Evolutionary conservation across 139 green algal genomes (phyloP), one percentile per base, ranked within the genome.

Genomic region (Picochlorum costavermella): DNA sequence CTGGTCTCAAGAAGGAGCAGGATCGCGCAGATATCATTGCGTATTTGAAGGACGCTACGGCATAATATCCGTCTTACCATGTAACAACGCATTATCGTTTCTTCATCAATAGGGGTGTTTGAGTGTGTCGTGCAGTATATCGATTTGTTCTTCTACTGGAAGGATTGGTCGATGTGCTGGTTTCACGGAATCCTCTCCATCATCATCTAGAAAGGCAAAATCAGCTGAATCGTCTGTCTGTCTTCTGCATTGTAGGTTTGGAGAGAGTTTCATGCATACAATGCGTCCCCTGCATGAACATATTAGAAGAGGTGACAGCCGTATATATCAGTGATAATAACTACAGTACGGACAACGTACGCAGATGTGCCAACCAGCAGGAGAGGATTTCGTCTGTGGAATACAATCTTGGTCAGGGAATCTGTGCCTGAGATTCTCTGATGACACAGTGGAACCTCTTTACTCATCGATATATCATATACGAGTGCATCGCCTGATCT

Each of bases 1-100:
- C 93, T 28, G 94, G 94, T 10, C 75, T 99, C 31, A 99, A 99
- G 82, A 98, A 98, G 83, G 86, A 86, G 0, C 80, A 96, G 67
- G 78, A 96, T 48, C 83, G 86, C 12, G 75, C 81, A 6, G 82
- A 90, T 71, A 72, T 95, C 13, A 96, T 96, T 56, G 64, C 88
- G 1, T 95, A 83, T 70, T 68, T 96, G 6, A 96, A 96, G 86
- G 20, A 86, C 37, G 74, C 84, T 0, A 92, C 86, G 5, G 82
- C 80, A 11, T 90, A 57, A 76, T 31, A 16, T 29, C 43, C 43
- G 12, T 40, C 33, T 40, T 40, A 12, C 9, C 33, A 40, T 40
- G 33, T 40, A 40, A 23, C 48, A 40, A 40, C 6, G 33, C 33
- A 8, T 40, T 0, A 40, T 40, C 33, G 9, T 12, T 12, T 8